phyloP scores from a whole-genome alignment of 2,329 filamentous ascomycete species.

The Hirsutella minnesotensis region DNA sequence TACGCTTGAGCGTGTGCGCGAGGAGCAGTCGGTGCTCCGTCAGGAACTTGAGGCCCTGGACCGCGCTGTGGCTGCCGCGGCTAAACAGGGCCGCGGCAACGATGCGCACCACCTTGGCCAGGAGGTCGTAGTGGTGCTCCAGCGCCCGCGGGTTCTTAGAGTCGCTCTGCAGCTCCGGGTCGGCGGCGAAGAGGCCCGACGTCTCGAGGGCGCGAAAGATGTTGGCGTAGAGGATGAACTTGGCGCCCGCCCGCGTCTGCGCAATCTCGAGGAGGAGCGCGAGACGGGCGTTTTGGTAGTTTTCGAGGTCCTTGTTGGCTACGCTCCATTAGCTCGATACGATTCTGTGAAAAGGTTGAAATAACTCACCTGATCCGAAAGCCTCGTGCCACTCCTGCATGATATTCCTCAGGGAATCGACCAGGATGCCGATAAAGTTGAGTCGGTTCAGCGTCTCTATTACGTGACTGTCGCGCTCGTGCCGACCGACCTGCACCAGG shows the following conservation, averaged over 20 bases:
- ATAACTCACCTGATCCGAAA: conserved; percentile 37
- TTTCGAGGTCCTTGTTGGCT: conserved; percentile 31
- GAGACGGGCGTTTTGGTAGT: conserved; percentile 58
- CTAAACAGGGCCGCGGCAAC: conserved; percentile 72
- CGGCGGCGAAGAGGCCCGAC: conserved; percentile 76
- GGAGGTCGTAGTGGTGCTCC: conserved; percentile 71
- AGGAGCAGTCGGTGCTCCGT: conserved; percentile 73
- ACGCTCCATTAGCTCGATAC: conserved; percentile 1
- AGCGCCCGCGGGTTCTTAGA: conserved; percentile 59
- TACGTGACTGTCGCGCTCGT: conserved; percentile 61
- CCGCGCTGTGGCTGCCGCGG: conserved; percentile 70
- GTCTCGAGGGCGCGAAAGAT: conserved; percentile 71
- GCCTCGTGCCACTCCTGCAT: conserved; percentile 58
- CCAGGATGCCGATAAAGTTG: conserved; percentile 82
- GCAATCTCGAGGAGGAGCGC: conserved; percentile 74
- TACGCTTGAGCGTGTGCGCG: conserved; percentile 80
- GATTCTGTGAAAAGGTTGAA: background rate
- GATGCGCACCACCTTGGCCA: conserved; percentile 70
- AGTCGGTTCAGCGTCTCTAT: conserved; percentile 71
- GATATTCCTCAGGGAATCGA: conserved; percentile 75
- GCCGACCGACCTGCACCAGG: conserved; percentile 60
- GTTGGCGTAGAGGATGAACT: conserved; percentile 77
- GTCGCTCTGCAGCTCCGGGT: conserved; percentile 83
- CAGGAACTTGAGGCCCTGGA: conserved; percentile 70
- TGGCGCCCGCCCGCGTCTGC: conserved; percentile 74